These are phyloP conservation scores for Botrytis fabae DNA, from an alignment of 2,329 filamentous ascomycete genomes.

Conservation along the genomic window DNA sequence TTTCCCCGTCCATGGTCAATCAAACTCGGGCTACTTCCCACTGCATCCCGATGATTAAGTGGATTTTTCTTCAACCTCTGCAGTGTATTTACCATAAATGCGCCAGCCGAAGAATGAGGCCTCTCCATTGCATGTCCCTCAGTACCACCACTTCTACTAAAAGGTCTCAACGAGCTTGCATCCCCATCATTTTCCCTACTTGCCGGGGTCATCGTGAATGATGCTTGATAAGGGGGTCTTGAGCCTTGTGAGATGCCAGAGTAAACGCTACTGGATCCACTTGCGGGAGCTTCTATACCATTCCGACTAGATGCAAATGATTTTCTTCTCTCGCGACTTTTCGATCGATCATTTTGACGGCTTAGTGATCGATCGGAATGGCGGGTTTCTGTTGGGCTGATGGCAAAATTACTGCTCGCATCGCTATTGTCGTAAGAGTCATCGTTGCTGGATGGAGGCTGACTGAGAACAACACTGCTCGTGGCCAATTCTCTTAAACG, in stretches of 20 bases:
- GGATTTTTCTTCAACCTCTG: constrained; percentile 6
- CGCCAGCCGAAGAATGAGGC: constrained; percentile 1
- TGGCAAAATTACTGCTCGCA: constrained; percentile 34
- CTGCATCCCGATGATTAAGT: neutral
- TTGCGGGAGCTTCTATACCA: constrained; percentile 31
- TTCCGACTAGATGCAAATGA: constrained; percentile 38
- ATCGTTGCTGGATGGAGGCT: constrained; percentile 35
- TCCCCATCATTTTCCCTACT: constrained; percentile 26
- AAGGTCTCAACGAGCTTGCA: constrained; percentile 5
- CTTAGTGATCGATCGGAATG: constrained; percentile 31
- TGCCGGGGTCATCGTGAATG: constrained; percentile 38
- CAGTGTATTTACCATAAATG: neutral
- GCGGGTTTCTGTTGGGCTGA: constrained; percentile 33
- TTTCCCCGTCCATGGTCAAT: neutral
- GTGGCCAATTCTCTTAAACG: constrained; percentile 83
- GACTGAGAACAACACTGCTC: constrained; percentile 46
- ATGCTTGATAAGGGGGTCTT: constrained; percentile 27
- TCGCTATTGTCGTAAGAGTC: constrained; percentile 40
- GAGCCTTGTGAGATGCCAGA: constrained; percentile 30
- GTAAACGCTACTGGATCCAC: constrained; percentile 36
- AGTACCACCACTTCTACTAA: constrained; percentile 25
- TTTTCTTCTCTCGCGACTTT: constrained; percentile 33
- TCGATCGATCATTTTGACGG: constrained; percentile 29
- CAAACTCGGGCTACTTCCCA: neutral
- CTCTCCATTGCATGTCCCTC: constrained; percentile 15